phyloP scores from a whole-genome alignment of 495 filamentous ascomycete species.

The Hyaloscypha bicolor region DNA sequence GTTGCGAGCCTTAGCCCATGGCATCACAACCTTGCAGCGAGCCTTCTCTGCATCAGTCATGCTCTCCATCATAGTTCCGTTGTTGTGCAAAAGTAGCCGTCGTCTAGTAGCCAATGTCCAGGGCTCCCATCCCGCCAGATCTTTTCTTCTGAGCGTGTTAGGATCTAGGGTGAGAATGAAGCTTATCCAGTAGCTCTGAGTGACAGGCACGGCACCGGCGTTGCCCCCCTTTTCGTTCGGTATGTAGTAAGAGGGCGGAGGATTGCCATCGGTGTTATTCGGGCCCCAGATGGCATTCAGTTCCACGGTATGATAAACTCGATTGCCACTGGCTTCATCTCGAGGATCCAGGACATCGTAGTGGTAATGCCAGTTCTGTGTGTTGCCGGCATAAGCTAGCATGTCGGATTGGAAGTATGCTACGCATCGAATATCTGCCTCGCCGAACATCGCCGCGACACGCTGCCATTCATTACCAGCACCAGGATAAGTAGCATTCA shows the following conservation, averaged over 20 bases:
- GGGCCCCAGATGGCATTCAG: conserved; percentile 63
- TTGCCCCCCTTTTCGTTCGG: conserved; percentile 44
- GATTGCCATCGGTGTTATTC: conserved; percentile 27
- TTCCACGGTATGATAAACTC: conserved; percentile 65
- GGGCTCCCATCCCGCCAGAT: conserved; percentile 47
- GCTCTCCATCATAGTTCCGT: conserved; percentile 20
- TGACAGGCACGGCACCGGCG: conserved; percentile 38
- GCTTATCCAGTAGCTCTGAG: conserved; percentile 69
- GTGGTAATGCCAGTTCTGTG: conserved; percentile 61
- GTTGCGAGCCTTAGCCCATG: conserved; percentile 15
- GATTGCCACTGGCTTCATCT: conserved; percentile 49
- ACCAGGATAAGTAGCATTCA: conserved; percentile 16
- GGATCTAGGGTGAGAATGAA: conserved; percentile 66
- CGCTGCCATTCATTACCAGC: conserved; percentile 17
- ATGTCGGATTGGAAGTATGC: conserved; percentile 19
- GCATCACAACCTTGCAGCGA: conserved; percentile 19
- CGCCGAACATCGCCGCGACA: conserved; percentile 6
- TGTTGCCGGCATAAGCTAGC: conserved; percentile 33
- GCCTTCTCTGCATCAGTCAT: conserved; percentile 16
- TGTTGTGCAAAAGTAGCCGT: conserved; percentile 8
- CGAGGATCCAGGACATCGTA: conserved; percentile 58
- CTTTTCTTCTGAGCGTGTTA: conserved; percentile 49
- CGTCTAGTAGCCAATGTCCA: conserved; percentile 10
- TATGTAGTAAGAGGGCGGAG: conserved; percentile 56
- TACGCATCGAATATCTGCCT: background rate